Percentiles rank a stretch among this genome's conserved stretches.
phyloP scores from a whole-genome alignment of 306 rosid species.

The Cucurbita argyrosperma region DNA sequence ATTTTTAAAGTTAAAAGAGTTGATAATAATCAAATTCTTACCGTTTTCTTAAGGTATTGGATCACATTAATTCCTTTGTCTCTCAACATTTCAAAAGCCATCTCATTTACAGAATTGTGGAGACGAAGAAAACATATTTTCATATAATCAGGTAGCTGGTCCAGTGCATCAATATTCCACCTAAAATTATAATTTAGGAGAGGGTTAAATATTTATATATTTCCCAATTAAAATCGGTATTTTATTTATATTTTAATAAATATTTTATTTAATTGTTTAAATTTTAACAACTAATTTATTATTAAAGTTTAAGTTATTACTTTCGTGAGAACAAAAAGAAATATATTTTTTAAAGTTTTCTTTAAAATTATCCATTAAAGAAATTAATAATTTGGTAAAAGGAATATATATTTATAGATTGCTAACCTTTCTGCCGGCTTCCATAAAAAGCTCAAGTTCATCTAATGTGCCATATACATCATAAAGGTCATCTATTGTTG shows the following conservation, averaged over 20 bases:
- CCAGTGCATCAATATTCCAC: conserved; percentile 12
- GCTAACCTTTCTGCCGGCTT: neutral
- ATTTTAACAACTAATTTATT: too few relatives aligned
- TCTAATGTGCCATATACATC: neutral
- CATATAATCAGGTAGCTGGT: neutral
- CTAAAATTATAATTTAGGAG: neutral
- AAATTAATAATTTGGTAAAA: too few relatives aligned
- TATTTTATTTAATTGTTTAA: too few relatives aligned
- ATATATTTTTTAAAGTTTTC: too few relatives aligned
- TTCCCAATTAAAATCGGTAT: too few relatives aligned
- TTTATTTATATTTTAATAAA: too few relatives aligned
- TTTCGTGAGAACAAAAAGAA: too few relatives aligned
- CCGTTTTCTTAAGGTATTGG: neutral
- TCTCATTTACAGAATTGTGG: neutral
- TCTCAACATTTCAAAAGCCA: neutral
- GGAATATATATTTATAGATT: too few relatives aligned
- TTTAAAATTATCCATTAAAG: too few relatives aligned
- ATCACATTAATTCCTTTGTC: neutral
- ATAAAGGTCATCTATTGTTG: neutral
- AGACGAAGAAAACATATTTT: neutral
- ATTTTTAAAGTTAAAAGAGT: neutral
- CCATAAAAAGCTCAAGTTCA: neutral
- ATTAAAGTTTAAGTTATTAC: too few relatives aligned
- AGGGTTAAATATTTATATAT: neutral
- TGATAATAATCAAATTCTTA: neutral